These are phyloP conservation scores for Candida endomychidarum DNA, from an alignment of 805 yeast species.

Conservation along the genomic window DNA sequence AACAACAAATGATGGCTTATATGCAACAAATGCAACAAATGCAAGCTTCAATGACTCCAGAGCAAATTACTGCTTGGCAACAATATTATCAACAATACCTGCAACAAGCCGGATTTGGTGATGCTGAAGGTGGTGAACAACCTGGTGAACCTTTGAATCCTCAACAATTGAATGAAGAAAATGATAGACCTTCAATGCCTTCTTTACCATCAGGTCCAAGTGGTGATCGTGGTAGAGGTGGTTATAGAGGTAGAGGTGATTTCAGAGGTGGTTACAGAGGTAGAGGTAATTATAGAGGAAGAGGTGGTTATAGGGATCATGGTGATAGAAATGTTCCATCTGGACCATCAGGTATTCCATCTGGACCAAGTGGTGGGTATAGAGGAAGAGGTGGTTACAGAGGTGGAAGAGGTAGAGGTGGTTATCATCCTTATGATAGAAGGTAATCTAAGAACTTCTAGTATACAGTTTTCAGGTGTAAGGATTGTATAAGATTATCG, in stretches of 20 bases:
- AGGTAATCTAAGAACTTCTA: conserved; percentile 18
- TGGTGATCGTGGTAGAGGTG: conserved; percentile 32
- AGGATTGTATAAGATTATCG: background rate
- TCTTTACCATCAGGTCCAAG: conserved; percentile 10
- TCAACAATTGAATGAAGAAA: conserved; percentile 32
- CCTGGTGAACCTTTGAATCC: conserved; percentile 46
- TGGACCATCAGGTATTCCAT: conserved; percentile 4
- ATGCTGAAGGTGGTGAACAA: conserved; percentile 23
- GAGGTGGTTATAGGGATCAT: conserved; percentile 21
- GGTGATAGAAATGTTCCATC: background rate
- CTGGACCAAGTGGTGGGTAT: conserved; percentile 22
- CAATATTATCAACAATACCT: conserved; percentile 66
- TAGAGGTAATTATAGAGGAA: conserved; percentile 25
- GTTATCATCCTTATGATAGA: conserved; percentile 47
- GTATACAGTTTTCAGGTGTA: too few relatives aligned
- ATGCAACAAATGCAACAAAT: conserved; percentile 25
- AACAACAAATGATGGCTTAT: conserved; percentile 16
- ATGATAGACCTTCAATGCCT: conserved; percentile 20
- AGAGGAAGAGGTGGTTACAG: conserved; percentile 20
- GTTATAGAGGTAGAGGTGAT: conserved; percentile 32
- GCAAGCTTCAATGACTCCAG: conserved; percentile 60
- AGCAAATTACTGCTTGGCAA: conserved; percentile 63
- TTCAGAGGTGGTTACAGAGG: conserved; percentile 44
- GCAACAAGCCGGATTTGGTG: conserved; percentile 37
- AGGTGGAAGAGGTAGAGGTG: conserved; percentile 20